phyloP scores from a whole-genome alignment of 2,329 filamentous ascomycete species.

The Orbilia quercus region DNA sequence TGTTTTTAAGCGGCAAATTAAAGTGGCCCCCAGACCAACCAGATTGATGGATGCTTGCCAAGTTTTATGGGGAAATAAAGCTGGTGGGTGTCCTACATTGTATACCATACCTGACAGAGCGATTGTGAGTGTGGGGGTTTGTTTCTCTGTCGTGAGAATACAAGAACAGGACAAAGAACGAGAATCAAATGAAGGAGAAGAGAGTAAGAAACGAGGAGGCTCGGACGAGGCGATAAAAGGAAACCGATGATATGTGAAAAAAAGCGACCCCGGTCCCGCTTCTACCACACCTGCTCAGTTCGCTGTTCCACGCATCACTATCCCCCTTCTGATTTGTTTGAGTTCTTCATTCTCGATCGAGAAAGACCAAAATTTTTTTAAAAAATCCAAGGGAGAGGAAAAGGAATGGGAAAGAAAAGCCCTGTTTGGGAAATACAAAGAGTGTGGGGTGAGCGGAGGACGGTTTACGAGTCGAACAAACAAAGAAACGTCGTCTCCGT shows the following conservation, averaged over 20 bases:
- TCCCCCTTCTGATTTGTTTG: slow-evolving; percentile 44
- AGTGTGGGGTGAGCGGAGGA: slow-evolving; percentile 48
- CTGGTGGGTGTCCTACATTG: slow-evolving; percentile 26
- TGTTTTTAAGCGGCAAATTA: slow-evolving; percentile 56
- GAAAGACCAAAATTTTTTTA: too few relatives aligned
- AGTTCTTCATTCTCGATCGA: slow-evolving; percentile 29
- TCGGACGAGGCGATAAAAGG: slow-evolving; percentile 16
- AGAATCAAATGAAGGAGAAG: slow-evolving; percentile 11
- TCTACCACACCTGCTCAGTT: slow-evolving; percentile 55
- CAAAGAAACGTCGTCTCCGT: not conserved
- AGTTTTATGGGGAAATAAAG: slow-evolving; percentile 57
- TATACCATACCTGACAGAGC: slow-evolving; percentile 5
- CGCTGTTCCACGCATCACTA: slow-evolving; percentile 24
- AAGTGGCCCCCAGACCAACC: slow-evolving; percentile 52
- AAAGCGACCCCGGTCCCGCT: slow-evolving; percentile 48
- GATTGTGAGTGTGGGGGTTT: slow-evolving; percentile 26
- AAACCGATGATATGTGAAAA: slow-evolving; percentile 34
- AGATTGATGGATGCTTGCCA: slow-evolving; percentile 56
- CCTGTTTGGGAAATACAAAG: slow-evolving; percentile 15
- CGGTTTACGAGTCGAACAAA: not conserved
- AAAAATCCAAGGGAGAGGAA: not conserved
- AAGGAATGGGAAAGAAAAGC: not conserved
- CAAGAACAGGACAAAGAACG: too few relatives aligned
- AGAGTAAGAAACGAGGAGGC: slow-evolving; percentile 5
- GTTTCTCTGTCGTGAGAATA: not conserved